Conservation (phyloP, 768 basidiomycete species). For the Tylopilus subfusipes region DNA sequence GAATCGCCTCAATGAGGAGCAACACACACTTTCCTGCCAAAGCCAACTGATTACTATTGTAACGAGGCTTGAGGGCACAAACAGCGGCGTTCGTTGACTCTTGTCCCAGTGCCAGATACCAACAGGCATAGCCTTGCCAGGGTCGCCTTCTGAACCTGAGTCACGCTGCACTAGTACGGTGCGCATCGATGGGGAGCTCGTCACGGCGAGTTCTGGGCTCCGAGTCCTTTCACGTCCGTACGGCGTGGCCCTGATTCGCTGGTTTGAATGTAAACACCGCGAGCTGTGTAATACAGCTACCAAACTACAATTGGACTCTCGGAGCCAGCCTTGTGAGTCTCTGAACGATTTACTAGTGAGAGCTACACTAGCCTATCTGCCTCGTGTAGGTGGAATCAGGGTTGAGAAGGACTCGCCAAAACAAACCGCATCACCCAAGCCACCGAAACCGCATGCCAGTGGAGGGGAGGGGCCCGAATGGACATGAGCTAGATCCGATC, state of each 20-base stretch:
- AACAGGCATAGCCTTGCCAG: no score
- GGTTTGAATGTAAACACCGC: not conserved
- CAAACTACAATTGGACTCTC: no score
- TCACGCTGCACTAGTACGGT: no score
- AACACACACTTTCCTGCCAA: no score
- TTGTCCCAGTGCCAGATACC: not conserved
- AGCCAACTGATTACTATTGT: not conserved
- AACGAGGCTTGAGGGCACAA: not conserved
- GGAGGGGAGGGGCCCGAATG: no score
- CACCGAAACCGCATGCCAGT: constrained; percentile 10
- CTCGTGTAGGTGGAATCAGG: not conserved
- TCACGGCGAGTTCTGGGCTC: no score
- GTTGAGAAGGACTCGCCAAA: not conserved
- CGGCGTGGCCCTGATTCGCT: no score
- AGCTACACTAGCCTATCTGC: not conserved
- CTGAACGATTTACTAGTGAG: not conserved
- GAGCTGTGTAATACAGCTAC: not conserved
- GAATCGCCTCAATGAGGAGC: no score
- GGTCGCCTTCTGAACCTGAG: not conserved
- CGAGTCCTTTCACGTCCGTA: no score
- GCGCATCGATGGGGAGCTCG: no score
- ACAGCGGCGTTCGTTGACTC: not conserved
- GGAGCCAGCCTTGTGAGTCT: not conserved
- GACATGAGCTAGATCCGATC: constrained; percentile 9
- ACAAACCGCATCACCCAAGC: not conserved